These are phyloP conservation scores for Xylaria sp. DNA, from an alignment of 2,329 filamentous ascomycete genomes.

Conservation along the genomic window DNA sequence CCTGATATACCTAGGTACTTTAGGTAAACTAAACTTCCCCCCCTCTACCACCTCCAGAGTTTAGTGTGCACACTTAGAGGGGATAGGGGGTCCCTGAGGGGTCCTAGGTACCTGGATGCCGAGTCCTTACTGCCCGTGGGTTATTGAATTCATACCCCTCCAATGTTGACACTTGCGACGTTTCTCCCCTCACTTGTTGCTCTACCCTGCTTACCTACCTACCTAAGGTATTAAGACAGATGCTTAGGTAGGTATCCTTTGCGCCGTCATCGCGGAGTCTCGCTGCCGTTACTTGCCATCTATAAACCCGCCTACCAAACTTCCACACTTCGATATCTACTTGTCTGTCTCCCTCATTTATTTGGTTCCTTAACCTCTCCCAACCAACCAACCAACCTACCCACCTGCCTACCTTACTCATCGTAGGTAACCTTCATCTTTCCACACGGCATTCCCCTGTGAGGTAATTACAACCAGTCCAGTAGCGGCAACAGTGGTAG, in stretches of 20 bases:
- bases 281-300: neutral
- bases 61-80: neutral
- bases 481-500: neutral
- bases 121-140: neutral
- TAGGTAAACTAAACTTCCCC: neutral
- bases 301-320: neutral
- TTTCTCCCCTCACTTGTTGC: slow-evolving; percentile 6
- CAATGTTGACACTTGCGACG: slow-evolving; percentile 15
- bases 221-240: neutral
- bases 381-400: no score
- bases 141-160: slow-evolving; percentile 22
- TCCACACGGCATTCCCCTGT: neutral
- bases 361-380: neutral
- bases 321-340: neutral
- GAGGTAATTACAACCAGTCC: no score
- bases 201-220: no score
- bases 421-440: neutral
- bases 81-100: neutral
- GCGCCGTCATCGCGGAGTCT: slow-evolving; percentile 20
- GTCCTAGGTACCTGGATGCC: neutral
- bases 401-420: neutral
- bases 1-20: slow-evolving; percentile 23
- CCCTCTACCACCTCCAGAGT: neutral
- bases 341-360: neutral
- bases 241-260: slow-evolving; percentile 6